Evolutionary conservation across 2,329 filamentous ascomycete species (phyloP).

Genomic region (Diplocarpon rosae): DNA sequence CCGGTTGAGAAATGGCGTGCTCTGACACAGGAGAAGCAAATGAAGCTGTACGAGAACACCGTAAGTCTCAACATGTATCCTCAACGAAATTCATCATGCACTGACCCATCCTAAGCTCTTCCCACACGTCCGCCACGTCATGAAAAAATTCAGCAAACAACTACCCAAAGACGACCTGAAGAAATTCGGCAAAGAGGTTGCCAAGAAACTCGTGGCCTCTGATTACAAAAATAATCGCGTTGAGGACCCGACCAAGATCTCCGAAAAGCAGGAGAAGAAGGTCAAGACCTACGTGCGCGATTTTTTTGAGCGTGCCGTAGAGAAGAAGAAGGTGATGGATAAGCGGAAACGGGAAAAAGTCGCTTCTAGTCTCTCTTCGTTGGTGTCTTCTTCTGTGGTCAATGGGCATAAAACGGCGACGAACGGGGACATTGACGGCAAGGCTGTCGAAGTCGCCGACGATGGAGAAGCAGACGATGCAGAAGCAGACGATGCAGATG

Average conservation of each 20-base stretch:
- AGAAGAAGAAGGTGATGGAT: slow-evolving; percentile 60
- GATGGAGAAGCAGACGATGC: slow-evolving; percentile 30
- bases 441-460: slow-evolving; percentile 4
- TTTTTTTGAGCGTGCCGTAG: slow-evolving; percentile 76
- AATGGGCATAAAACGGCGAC: neutral
- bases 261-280: slow-evolving; percentile 67
- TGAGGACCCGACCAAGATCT: slow-evolving; percentile 65
- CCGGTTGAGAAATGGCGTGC: slow-evolving; percentile 63
- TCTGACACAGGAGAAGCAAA: slow-evolving; percentile 71
- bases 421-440: slow-evolving; percentile 19
- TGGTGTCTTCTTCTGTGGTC: slow-evolving; percentile 10
- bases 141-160: slow-evolving; percentile 79
- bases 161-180: slow-evolving; percentile 70
- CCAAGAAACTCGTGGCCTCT: slow-evolving; percentile 81
- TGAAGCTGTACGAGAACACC: slow-evolving; percentile 90
- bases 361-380: slow-evolving; percentile 6
- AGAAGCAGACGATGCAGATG: slow-evolving; percentile 24
- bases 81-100: neutral
- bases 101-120: slow-evolving; percentile 48
- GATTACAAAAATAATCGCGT: slow-evolving; percentile 90
- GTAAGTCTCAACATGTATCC: slow-evolving; percentile 41
- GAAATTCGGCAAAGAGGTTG: slow-evolving; percentile 53
- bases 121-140: slow-evolving; percentile 73
- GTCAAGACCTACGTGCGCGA: slow-evolving; percentile 76
- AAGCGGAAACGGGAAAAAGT: slow-evolving; percentile 49